Conservation (phyloP, 1,284 basidiomycete genomes). For the Amylostereum areolatum region DNA sequence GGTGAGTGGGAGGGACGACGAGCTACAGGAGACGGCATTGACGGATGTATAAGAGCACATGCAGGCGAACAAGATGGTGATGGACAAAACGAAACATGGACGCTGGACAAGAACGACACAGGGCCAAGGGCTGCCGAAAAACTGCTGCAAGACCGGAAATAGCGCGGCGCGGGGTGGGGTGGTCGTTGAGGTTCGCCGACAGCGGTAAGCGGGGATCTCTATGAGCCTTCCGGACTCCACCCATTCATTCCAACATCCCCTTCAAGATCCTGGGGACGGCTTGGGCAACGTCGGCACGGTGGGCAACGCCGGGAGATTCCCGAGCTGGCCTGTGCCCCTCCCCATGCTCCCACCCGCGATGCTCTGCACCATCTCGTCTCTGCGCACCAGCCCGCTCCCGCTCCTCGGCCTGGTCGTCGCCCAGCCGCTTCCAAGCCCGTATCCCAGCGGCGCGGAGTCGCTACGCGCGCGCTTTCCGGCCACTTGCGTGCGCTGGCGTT, state of each 20-base stretch:
- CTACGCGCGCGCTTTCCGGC: conserved; percentile 35
- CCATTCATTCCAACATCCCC: not conserved
- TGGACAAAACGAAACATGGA: not conserved
- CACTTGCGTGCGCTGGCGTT: conserved; percentile 28
- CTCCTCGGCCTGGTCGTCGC: conserved; percentile 29
- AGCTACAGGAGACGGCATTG: too few relatives aligned
- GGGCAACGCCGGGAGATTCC: conserved; percentile 4
- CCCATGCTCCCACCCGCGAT: conserved; percentile 8
- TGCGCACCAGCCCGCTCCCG: conserved; percentile 27
- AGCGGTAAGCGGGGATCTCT: too few relatives aligned
- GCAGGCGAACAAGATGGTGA: too few relatives aligned
- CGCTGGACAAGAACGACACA: conserved; percentile 28
- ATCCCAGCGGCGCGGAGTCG: conserved; percentile 42
- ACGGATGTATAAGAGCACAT: too few relatives aligned
- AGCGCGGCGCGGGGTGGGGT: not conserved
- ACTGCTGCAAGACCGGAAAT: not conserved
- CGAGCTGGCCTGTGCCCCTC: conserved; percentile 1
- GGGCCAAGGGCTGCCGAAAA: conserved; percentile 27
- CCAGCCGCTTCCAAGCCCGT: conserved; percentile 28
- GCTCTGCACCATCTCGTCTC: conserved; percentile 13
- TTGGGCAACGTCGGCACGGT: conserved; percentile 8
- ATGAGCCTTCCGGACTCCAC: not conserved
- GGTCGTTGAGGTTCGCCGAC: not conserved
- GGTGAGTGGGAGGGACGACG: too few relatives aligned
- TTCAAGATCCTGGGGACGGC: conserved; percentile 11